These are phyloP conservation scores for Fusarium abutilonis DNA, from an alignment of 2,329 filamentous ascomycete genomes.

Conservation along the genomic window DNA sequence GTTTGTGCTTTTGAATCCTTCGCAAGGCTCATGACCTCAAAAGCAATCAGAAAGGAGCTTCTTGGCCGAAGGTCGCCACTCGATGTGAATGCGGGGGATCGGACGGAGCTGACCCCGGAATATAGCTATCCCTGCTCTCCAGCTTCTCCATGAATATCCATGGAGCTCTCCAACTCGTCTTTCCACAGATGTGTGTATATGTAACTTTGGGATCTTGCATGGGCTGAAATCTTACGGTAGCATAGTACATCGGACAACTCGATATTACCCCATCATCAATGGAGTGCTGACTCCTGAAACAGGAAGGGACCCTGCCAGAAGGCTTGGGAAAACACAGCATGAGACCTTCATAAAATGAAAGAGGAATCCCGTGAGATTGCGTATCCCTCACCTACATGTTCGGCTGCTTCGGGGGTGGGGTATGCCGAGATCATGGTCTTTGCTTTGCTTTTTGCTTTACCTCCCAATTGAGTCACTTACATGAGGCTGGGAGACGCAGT, in stretches of 20 bases:
- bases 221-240: not conserved
- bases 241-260: too few species aligned
- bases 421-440: conserved; percentile 1
- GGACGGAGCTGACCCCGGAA: conserved; percentile 5
- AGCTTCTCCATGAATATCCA: not conserved
- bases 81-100: conserved; percentile 5
- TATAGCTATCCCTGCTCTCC: conserved; percentile 1
- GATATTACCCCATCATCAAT: not conserved
- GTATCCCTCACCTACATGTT: not conserved
- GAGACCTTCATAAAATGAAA: conserved; percentile 19
- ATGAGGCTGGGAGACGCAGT: not conserved
- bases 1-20: not conserved
- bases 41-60: not conserved
- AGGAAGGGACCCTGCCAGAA: not conserved
- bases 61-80: not conserved
- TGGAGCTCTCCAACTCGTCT: not conserved
- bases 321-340: conserved; percentile 7
- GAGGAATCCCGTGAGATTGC: conserved; percentile 18
- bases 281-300: not conserved
- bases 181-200: not conserved
- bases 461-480: not conserved
- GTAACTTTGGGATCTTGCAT: not conserved
- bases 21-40: not conserved
- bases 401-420: conserved; percentile 6
- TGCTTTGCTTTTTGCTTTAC: not conserved